A percentile compares a stretch with the other conserved stretches of the same genome.
phyloP scores from a whole-genome alignment of 208 protist genomes.

The Crithidia brevicula region DNA sequence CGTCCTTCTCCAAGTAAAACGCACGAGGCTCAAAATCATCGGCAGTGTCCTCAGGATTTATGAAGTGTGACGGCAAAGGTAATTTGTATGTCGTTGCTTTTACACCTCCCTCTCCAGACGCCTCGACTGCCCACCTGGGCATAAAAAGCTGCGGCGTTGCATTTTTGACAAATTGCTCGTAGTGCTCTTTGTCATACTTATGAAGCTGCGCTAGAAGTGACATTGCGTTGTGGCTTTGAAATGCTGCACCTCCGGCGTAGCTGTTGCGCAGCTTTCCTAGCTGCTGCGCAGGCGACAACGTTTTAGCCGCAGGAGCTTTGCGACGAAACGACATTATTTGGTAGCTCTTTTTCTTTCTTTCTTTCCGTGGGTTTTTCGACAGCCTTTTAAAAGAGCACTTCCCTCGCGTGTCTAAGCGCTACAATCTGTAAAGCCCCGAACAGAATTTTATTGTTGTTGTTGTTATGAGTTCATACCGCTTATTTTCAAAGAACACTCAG shows the following conservation, averaged over 20 bases:
- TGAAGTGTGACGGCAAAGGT: conserved; percentile 77
- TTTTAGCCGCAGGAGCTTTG: conserved; percentile 49
- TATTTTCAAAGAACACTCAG: too few relatives aligned
- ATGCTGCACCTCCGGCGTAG: conserved; percentile 45
- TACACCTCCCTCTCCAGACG: conserved; percentile 23
- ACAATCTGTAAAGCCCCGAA: too few relatives aligned
- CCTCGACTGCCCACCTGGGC: conserved; percentile 45
- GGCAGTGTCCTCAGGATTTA: conserved; percentile 48
- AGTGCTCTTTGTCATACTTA: conserved; percentile 42
- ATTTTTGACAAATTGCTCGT: conserved; percentile 64
- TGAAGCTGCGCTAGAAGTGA: conserved; percentile 65
- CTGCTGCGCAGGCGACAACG: conserved; percentile 57
- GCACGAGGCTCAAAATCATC: conserved; percentile 59
- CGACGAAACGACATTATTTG: conserved; percentile 69
- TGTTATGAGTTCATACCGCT: too few relatives aligned
- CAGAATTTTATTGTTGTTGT: too few relatives aligned
- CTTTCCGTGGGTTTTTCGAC: too few relatives aligned
- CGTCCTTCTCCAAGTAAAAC: conserved; percentile 68
- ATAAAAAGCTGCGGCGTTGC: conserved; percentile 64
- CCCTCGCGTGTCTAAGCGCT: too few relatives aligned
- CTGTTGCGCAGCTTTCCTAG: conserved; percentile 71
- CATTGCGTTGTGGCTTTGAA: conserved; percentile 86
- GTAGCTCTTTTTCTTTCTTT: too few relatives aligned
- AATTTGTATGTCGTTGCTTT: conserved; percentile 43
- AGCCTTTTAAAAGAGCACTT: too few relatives aligned